Conservation (phyloP, 768 basidiomycete genomes). For the Termitomyces bulborhizus region DNA sequence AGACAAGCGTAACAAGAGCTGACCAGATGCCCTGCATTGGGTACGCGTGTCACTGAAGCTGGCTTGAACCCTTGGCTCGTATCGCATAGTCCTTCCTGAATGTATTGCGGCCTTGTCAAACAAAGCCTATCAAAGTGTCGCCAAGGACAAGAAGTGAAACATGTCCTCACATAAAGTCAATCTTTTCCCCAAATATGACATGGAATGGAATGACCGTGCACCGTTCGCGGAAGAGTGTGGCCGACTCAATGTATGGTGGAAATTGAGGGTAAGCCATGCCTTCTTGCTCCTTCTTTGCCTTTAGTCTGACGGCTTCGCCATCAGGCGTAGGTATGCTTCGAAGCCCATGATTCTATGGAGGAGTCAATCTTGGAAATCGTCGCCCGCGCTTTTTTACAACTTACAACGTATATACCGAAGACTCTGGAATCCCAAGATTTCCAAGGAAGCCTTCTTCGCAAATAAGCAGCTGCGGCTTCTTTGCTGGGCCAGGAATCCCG, state of each 20-base stretch:
- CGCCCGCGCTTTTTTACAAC: neutral
- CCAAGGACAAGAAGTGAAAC: neutral
- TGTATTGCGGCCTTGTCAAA: conserved; percentile 16
- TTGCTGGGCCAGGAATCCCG: conserved; percentile 20
- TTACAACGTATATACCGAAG: conserved; percentile 20
- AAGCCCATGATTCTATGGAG: conserved; percentile 13
- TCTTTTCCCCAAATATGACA: conserved; percentile 13
- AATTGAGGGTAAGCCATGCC: conserved; percentile 14
- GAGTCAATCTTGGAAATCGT: neutral
- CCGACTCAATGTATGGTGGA: conserved; percentile 13
- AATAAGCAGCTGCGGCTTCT: conserved; percentile 20
- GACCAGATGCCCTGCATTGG: conserved; percentile 24
- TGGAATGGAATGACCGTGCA: conserved; percentile 13
- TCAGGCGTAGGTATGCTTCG: neutral
- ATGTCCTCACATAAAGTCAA: conserved; percentile 16
- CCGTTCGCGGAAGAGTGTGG: conserved; percentile 9
- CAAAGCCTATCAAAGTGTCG: neutral
- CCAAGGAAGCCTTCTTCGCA: conserved; percentile 21
- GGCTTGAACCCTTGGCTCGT: conserved; percentile 16
- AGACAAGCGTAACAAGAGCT: conserved; percentile 1
- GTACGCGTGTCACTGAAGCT: conserved; percentile 20
- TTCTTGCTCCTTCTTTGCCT: conserved; percentile 13
- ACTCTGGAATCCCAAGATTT: conserved; percentile 24
- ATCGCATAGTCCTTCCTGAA: conserved; percentile 21
- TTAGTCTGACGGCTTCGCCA: conserved; percentile 5